Evolutionary conservation across 163 green algal genomes (phyloP).

Genomic region (Trebouxia gelatinosa): DNA sequence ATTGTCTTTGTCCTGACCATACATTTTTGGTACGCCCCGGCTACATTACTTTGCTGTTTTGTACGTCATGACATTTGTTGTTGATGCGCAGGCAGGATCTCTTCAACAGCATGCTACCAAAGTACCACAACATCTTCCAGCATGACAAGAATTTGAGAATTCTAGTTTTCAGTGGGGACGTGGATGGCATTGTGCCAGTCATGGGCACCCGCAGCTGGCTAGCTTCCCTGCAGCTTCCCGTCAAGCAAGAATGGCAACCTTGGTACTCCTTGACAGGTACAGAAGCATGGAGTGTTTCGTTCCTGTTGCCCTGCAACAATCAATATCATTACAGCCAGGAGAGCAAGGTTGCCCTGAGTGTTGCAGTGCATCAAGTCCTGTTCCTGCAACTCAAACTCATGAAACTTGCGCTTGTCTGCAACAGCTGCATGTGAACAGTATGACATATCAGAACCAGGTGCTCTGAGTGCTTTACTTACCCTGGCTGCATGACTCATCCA

Average conservation of each 20-base stretch:
- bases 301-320: too few species aligned
- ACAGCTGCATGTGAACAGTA: too few species aligned
- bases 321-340: too few species aligned
- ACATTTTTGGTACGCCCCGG: too few species aligned
- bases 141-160: conserved; percentile 35
- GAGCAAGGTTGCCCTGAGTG: too few species aligned
- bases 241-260: conserved; percentile 53
- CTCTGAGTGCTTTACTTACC: too few species aligned
- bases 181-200: conserved; percentile 79
- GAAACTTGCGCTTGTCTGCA: too few species aligned
- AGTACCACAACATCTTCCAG: conserved; percentile 64
- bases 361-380: too few species aligned
- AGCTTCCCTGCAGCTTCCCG: conserved; percentile 51
- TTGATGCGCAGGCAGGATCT: conserved; percentile 65
- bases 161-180: conserved; percentile 58
- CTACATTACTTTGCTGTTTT: not conserved
- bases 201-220: conserved; percentile 73
- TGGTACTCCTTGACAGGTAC: conserved; percentile 68
- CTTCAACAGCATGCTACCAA: conserved; percentile 72
- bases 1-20: too few species aligned
- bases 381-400: too few species aligned
- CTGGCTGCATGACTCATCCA: too few species aligned
- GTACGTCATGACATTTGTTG: not conserved
- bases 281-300: not conserved
- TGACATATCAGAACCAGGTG: too few species aligned